Percentiles rank a stretch among this genome's conserved stretches.
phyloP scores from a whole-genome alignment of 2,329 filamentous ascomycete genomes.

The Phialophora expanda region DNA sequence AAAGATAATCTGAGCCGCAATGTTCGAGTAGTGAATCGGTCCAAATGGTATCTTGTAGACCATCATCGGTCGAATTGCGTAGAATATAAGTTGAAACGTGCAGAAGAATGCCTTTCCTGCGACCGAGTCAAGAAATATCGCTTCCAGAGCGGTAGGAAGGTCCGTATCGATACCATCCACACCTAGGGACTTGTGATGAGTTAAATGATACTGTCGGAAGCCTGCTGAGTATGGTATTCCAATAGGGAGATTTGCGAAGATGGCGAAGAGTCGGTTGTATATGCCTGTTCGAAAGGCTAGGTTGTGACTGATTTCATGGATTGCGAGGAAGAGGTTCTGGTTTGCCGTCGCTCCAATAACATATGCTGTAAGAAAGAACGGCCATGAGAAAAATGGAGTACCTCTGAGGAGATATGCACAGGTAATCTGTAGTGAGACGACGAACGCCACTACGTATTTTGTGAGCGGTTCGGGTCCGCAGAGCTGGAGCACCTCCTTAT shows the following conservation, averaged over 20 bases:
- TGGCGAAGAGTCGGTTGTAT: conserved; percentile 83
- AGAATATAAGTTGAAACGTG: conserved; percentile 99
- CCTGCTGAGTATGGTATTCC: conserved; percentile 94
- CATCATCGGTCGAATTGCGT: conserved; percentile 93
- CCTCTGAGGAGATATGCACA: conserved; percentile 78
- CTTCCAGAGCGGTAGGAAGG: conserved; percentile 88
- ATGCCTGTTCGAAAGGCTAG: conserved; percentile 82
- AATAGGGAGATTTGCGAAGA: conserved; percentile 94
- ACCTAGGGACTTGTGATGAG: conserved; percentile 97
- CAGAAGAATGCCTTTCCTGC: conserved; percentile 98
- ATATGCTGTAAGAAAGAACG: conserved; percentile 86
- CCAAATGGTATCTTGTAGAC: conserved; percentile 90
- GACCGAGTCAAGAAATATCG: conserved; percentile 87
- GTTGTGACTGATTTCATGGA: conserved; percentile 99
- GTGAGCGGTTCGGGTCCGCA: conserved; percentile 95
- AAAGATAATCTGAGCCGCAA: conserved; percentile 76
- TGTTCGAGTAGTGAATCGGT: conserved; percentile 80
- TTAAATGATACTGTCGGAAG: conserved; percentile 96
- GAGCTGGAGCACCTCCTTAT: conserved; percentile 96
- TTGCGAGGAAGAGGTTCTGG: conserved; percentile 97
- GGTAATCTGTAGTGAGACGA: conserved; percentile 79
- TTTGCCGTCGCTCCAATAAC: conserved; percentile 92
- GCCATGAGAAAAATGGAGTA: conserved; percentile 79
- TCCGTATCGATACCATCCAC: conserved; percentile 96
- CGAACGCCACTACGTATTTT: conserved; percentile 85